These are phyloP conservation scores for Torulaspora quercuum DNA, from an alignment of 805 yeast genomes.

Conservation along the genomic window DNA sequence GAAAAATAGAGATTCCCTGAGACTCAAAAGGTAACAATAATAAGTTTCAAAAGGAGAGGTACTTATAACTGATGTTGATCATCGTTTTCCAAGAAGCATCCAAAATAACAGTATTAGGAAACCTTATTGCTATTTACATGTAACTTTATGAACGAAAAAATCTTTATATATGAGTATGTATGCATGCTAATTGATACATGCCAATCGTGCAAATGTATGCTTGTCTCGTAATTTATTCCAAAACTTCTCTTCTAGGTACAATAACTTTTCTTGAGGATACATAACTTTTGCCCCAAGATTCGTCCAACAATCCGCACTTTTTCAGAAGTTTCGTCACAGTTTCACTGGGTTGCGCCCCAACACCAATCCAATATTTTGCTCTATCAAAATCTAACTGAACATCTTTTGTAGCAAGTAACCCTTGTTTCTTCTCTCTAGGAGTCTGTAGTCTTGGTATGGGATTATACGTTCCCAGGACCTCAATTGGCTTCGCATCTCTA, in stretches of 20 bases:
- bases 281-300: constrained; percentile 28
- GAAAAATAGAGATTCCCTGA: constrained; percentile 16
- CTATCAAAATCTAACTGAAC: constrained; percentile 81
- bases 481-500: constrained; percentile 85
- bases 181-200: constrained; percentile 4
- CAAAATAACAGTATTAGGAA: background rate
- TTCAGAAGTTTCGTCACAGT: constrained; percentile 72
- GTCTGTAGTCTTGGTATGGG: constrained; percentile 73
- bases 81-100: background rate
- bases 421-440: constrained; percentile 47
- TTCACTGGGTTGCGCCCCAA: constrained; percentile 92
- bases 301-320: constrained; percentile 59
- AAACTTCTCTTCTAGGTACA: constrained; percentile 25
- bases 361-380: constrained; percentile 94
- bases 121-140: constrained; percentile 9
- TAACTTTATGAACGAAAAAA: constrained; percentile 4
- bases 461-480: constrained; percentile 90
- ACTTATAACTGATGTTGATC: constrained; percentile 2
- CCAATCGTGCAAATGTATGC: too few relatives aligned
- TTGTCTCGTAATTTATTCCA: constrained; percentile 20
- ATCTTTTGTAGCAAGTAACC: constrained; percentile 66
- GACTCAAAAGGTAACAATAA: constrained; percentile 15
- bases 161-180: constrained; percentile 5
- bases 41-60: too few relatives aligned
- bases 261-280: constrained; percentile 22